A percentile compares a stretch with the other conserved stretches of the same genome.
These are phyloP conservation scores for Hymenoscyphus fructigenus DNA, from an alignment of 2,329 filamentous ascomycete species.

Conservation along the genomic window DNA sequence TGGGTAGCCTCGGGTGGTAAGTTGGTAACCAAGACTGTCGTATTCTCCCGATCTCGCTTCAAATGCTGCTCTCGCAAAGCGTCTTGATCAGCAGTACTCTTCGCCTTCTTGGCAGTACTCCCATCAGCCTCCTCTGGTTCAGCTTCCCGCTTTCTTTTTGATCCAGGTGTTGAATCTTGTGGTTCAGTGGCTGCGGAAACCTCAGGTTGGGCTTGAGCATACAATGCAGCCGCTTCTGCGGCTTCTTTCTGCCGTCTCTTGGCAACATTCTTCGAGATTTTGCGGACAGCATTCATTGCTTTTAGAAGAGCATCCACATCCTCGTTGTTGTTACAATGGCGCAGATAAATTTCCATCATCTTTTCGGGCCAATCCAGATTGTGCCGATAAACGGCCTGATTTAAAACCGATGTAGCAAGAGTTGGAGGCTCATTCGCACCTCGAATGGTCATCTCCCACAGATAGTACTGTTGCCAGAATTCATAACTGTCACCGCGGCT, in stretches of 20 bases:
- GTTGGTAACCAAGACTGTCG: conserved; percentile 77
- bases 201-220: conserved; percentile 41
- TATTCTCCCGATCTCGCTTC: conserved; percentile 88
- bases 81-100: conserved; percentile 38
- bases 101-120: conserved; percentile 63
- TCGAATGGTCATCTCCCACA: conserved; percentile 74
- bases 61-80: conserved; percentile 41
- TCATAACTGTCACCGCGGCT: conserved; percentile 77
- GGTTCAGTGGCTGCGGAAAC: conserved; percentile 33
- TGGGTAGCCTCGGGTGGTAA: conserved; percentile 69
- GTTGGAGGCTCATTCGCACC: conserved; percentile 52
- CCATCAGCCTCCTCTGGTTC: conserved; percentile 50
- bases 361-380: conserved; percentile 76
- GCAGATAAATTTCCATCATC: conserved; percentile 69
- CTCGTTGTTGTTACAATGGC: conserved; percentile 90
- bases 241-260: conserved; percentile 67
- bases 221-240: conserved; percentile 55
- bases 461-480: conserved; percentile 91
- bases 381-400: conserved; percentile 62
- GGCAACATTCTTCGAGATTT: conserved; percentile 61
- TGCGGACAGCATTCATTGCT: conserved; percentile 72
- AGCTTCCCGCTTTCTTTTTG: conserved; percentile 75
- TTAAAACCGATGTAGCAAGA: conserved; percentile 73
- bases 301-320: conserved; percentile 70
- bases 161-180: conserved; percentile 28